Evolutionary conservation across 2,329 filamentous ascomycete species (phyloP).

Genomic region (Aspergillus sergii): DNA sequence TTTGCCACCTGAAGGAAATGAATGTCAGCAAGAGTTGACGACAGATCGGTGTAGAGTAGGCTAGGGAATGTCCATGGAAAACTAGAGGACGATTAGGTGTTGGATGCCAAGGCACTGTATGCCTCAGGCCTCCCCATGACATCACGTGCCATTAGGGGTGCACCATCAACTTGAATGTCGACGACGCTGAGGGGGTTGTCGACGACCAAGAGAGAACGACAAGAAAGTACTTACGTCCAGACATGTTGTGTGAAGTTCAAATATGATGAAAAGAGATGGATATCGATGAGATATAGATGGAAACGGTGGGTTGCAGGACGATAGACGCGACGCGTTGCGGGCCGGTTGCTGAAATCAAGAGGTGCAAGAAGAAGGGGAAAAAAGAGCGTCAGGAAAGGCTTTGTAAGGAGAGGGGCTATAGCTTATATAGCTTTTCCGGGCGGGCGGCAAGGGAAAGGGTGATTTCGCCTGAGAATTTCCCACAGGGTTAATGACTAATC

Average conservation of each 20-base stretch:
- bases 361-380: slow-evolving; percentile 20
- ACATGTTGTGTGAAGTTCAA: slow-evolving; percentile 33
- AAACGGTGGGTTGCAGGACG: slow-evolving; percentile 13
- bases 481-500: slow-evolving; percentile 30
- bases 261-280: slow-evolving; percentile 23
- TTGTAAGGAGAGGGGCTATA: slow-evolving; percentile 18
- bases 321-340: slow-evolving; percentile 24
- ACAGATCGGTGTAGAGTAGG: background rate
- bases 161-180: slow-evolving; percentile 17
- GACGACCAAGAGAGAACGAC: slow-evolving; percentile 1
- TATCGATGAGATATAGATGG: slow-evolving; percentile 11
- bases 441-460: slow-evolving; percentile 24
- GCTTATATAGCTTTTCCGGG: slow-evolving; percentile 34
- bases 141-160: slow-evolving; percentile 30
- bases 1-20: slow-evolving; percentile 71
- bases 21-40: background rate
- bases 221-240: slow-evolving; percentile 42
- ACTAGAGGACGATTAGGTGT: background rate
- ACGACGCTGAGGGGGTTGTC: background rate
- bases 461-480: slow-evolving; percentile 13
- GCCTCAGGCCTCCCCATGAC: slow-evolving; percentile 1
- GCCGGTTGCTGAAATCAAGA: slow-evolving; percentile 9
- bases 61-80: background rate
- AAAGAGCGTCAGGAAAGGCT: slow-evolving; percentile 18
- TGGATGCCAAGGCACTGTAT: background rate